These are phyloP conservation scores for Lyophyllum semitale DNA, from an alignment of 768 basidiomycete genomes.

Conservation along the genomic window DNA sequence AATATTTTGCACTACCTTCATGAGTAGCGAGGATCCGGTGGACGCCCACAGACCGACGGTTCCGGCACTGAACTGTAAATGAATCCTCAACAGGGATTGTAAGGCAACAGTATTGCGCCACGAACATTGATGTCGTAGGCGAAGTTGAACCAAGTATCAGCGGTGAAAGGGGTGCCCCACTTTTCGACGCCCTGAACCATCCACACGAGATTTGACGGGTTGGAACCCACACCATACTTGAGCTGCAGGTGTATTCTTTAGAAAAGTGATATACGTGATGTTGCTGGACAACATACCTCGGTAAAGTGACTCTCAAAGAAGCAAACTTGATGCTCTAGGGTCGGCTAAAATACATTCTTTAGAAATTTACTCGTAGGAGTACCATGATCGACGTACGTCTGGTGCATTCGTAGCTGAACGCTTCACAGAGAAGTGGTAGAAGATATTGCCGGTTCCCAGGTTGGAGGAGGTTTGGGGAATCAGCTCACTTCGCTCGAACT, in stretches of 20 bases:
- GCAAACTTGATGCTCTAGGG: slow-evolving; percentile 59
- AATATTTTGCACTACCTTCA: slow-evolving; percentile 48
- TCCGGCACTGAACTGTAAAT: slow-evolving; percentile 45
- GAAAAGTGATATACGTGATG: neutral
- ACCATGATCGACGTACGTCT: slow-evolving; percentile 36
- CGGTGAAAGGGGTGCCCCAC: slow-evolving; percentile 52
- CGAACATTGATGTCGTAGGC: slow-evolving; percentile 65
- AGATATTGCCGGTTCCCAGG: slow-evolving; percentile 57
- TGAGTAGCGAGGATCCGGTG: slow-evolving; percentile 47
- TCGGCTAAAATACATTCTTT: slow-evolving; percentile 33
- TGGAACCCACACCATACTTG: slow-evolving; percentile 57
- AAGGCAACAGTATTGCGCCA: slow-evolving; percentile 4
- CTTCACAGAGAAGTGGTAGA: slow-evolving; percentile 64
- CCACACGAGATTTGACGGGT: slow-evolving; percentile 53
- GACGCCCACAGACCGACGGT: slow-evolving; percentile 64
- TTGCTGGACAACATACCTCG: slow-evolving; percentile 35
- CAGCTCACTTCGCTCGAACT: slow-evolving; percentile 48
- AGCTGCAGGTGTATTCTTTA: slow-evolving; percentile 31
- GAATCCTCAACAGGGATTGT: neutral
- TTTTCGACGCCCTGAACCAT: slow-evolving; percentile 45
- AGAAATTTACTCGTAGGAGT: neutral
- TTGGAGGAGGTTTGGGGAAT: slow-evolving; percentile 51
- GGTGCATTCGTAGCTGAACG: slow-evolving; percentile 50
- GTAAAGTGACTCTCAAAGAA: slow-evolving; percentile 71
- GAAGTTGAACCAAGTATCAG: slow-evolving; percentile 65